Conservation (phyloP, 371 early-diverging fungal species). For the Apophysomyces trapeziformis region DNA sequence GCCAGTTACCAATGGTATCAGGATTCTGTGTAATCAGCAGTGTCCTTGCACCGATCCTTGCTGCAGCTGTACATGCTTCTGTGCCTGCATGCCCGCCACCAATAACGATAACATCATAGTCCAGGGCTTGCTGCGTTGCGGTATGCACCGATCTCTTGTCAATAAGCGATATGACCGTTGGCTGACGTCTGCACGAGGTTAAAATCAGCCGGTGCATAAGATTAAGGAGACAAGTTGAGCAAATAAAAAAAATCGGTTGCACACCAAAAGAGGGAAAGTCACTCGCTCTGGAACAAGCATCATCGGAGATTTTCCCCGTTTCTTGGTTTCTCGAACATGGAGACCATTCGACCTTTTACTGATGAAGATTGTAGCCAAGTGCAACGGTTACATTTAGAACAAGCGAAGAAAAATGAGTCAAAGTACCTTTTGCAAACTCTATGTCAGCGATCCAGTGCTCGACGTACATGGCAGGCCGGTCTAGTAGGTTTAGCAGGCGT, state of each 20-base stretch:
- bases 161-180: background rate
- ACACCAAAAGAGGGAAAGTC: background rate
- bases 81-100: conserved; percentile 92
- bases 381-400: conserved; percentile 10
- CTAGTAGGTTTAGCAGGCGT: conserved; percentile 35
- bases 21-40: conserved; percentile 78
- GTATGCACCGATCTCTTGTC: background rate
- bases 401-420: conserved; percentile 9
- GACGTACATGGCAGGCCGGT: conserved; percentile 43
- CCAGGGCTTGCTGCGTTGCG: conserved; percentile 12
- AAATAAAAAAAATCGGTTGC: background rate
- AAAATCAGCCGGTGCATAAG: conserved; percentile 1
- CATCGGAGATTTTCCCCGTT: background rate
- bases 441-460: conserved; percentile 15
- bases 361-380: conserved; percentile 12
- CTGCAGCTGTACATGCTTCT: conserved; percentile 86
- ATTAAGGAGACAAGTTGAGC: background rate
- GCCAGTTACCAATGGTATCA: conserved; percentile 69
- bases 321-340: background rate
- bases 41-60: conserved; percentile 78
- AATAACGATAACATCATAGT: conserved; percentile 78
- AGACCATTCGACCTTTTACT: conserved; percentile 16
- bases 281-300: background rate
- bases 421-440: conserved; percentile 10
- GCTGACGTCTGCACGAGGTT: conserved; percentile 1